A percentile compares a stretch with the other conserved stretches of the same genome.
phyloP scores from a whole-genome alignment of 2,329 filamentous ascomycete species.

The Fusarium verrucosum region DNA sequence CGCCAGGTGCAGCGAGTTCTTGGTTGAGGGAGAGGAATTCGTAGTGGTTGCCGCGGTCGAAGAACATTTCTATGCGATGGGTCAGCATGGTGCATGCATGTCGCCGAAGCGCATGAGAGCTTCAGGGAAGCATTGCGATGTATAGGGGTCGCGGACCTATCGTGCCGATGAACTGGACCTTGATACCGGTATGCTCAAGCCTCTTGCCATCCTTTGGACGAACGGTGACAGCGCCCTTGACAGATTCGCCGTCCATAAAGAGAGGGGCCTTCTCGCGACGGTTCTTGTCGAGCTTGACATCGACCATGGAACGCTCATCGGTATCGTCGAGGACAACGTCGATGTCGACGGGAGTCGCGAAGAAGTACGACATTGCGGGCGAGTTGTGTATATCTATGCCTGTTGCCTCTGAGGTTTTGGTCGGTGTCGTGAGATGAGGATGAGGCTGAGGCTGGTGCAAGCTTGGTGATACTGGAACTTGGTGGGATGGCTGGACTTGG shows the following conservation, averaged over 20 bases:
- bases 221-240: conserved; percentile 95
- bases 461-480: conserved; percentile 13
- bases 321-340: conserved; percentile 96
- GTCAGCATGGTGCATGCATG: not conserved
- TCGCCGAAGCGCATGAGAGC: conserved; percentile 13
- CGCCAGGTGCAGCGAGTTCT: conserved; percentile 94
- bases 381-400: not conserved
- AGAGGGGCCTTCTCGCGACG: conserved; percentile 95
- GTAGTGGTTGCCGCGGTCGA: conserved; percentile 98
- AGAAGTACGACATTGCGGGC: conserved; percentile 89
- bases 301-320: conserved; percentile 93
- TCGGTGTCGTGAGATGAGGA: conserved; percentile 22
- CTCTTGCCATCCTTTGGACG: conserved; percentile 98
- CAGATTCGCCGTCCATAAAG: conserved; percentile 97
- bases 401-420: not conserved
- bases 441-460: conserved; percentile 31
- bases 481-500: conserved; percentile 29
- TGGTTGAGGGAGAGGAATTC: conserved; percentile 98
- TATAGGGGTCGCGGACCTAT: conserved; percentile 71
- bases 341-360: conserved; percentile 98
- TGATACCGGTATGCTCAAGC: conserved; percentile 97
- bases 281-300: conserved; percentile 98
- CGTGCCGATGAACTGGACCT: conserved; percentile 98
- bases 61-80: conserved; percentile 89
- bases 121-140: conserved; percentile 14